Percentiles rank a stretch among this genome's conserved stretches.
Evolutionary conservation across 768 basidiomycete species (phyloP).

Genomic region (Pisolithus sp.): DNA sequence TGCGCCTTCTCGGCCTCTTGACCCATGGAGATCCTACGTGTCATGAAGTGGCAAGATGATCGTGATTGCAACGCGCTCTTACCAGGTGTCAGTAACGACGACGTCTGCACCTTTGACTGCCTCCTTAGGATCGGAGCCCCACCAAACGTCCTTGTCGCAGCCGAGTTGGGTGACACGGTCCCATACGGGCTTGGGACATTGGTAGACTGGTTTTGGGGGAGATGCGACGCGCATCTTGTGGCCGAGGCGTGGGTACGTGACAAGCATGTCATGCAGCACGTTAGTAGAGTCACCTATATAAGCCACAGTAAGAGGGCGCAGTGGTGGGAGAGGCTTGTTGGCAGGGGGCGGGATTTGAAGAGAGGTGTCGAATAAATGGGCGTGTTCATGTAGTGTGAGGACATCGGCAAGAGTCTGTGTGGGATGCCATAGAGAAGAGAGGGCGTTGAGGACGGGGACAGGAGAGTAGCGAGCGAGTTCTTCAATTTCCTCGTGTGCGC

Average conservation of each 20-base stretch:
- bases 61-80: slow-evolving; percentile 9
- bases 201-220: slow-evolving; percentile 56
- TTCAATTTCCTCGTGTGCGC: slow-evolving; percentile 91
- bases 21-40: slow-evolving; percentile 92
- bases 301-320: slow-evolving; percentile 81
- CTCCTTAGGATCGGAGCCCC: slow-evolving; percentile 74
- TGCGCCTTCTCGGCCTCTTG: slow-evolving; percentile 91
- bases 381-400: slow-evolving; percentile 79
- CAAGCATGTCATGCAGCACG: slow-evolving; percentile 95
- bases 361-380: slow-evolving; percentile 42
- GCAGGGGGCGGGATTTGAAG: slow-evolving; percentile 9
- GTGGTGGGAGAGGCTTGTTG: slow-evolving; percentile 36
- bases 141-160: slow-evolving; percentile 67
- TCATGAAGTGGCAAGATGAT: background rate
- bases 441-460: slow-evolving; percentile 93
- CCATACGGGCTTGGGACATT: slow-evolving; percentile 72
- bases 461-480: slow-evolving; percentile 86
- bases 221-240: slow-evolving; percentile 81
- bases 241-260: slow-evolving; percentile 87
- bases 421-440: slow-evolving; percentile 94
- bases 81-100: slow-evolving; percentile 98
- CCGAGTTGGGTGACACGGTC: slow-evolving; percentile 68
- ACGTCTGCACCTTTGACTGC: slow-evolving; percentile 88
- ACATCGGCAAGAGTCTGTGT: slow-evolving; percentile 93
- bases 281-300: slow-evolving; percentile 95